Evolutionary conservation across 2,329 filamentous ascomycete genomes (phyloP).

Genomic region (Beauveria australis): DNA sequence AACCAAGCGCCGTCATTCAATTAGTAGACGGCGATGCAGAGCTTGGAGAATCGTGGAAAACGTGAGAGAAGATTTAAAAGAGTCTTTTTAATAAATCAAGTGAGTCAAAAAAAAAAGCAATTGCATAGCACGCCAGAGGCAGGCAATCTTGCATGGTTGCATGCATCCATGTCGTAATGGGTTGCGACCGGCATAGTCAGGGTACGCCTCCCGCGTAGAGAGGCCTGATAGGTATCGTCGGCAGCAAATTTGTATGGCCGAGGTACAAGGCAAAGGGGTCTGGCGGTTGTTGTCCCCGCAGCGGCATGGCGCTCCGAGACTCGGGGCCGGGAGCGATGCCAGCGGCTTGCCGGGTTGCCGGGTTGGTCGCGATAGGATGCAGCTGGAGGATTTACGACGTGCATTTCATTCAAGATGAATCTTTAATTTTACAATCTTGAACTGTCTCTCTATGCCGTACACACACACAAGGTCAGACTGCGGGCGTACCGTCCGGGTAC

Average conservation of each 20-base stretch:
- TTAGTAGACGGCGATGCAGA: background rate
- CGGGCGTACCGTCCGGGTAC: too few relatives aligned
- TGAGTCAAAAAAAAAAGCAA: background rate
- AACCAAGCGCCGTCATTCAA: background rate
- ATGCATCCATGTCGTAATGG: conserved; percentile 1
- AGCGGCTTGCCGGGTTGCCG: background rate
- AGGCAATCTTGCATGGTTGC: background rate
- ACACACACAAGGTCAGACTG: too few relatives aligned
- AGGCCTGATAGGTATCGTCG: background rate
- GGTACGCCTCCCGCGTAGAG: conserved; percentile 1
- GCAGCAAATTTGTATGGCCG: background rate
- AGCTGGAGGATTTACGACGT: too few relatives aligned
- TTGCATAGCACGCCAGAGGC: background rate
- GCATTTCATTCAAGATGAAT: too few relatives aligned
- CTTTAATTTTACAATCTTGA: too few relatives aligned
- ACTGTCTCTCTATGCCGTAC: too few relatives aligned
- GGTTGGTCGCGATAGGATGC: background rate
- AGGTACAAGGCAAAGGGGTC: background rate
- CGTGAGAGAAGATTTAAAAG: background rate
- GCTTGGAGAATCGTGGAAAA: background rate
- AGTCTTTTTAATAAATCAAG: too few relatives aligned
- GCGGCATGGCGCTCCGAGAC: background rate
- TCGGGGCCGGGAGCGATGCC: background rate
- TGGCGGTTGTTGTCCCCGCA: background rate
- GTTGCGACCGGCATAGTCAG: background rate